These are phyloP conservation scores for Russula sp. DNA, from an alignment of 768 basidiomycete species.

Conservation along the genomic window DNA sequence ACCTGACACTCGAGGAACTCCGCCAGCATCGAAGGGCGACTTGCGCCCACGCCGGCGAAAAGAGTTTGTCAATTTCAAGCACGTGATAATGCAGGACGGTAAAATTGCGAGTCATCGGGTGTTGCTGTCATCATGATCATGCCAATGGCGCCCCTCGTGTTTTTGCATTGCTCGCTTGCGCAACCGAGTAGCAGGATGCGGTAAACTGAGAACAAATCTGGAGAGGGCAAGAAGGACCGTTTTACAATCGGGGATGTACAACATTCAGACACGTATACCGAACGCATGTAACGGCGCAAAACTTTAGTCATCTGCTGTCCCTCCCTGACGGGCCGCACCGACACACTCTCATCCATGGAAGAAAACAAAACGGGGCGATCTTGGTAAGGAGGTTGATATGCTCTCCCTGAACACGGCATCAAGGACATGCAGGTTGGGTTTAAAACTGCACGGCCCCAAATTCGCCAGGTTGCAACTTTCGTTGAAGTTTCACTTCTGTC, in stretches of 20 bases:
- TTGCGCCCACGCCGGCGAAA: no score
- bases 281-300: not conserved
- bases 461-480: constrained; percentile 76
- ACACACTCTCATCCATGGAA: constrained; percentile 36
- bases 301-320: constrained; percentile 27
- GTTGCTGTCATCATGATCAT: not conserved
- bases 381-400: constrained; percentile 58
- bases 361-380: constrained; percentile 51
- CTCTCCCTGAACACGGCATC: constrained; percentile 57
- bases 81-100: constrained; percentile 17
- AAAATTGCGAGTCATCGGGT: not conserved
- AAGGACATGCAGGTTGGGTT: constrained; percentile 41
- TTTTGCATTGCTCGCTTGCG: constrained; percentile 16
- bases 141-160: not conserved
- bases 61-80: not conserved
- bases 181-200: constrained; percentile 12
- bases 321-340: constrained; percentile 60
- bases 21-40: not conserved
- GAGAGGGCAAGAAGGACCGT: not conserved
- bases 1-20: not conserved
- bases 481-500: constrained; percentile 35
- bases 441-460: constrained; percentile 48
- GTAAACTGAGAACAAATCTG: not conserved
- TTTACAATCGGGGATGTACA: no score
- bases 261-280: not conserved